Evolutionary conservation across 2,329 filamentous ascomycete genomes (phyloP).

Genomic region (Cryphonectria parasitica): DNA sequence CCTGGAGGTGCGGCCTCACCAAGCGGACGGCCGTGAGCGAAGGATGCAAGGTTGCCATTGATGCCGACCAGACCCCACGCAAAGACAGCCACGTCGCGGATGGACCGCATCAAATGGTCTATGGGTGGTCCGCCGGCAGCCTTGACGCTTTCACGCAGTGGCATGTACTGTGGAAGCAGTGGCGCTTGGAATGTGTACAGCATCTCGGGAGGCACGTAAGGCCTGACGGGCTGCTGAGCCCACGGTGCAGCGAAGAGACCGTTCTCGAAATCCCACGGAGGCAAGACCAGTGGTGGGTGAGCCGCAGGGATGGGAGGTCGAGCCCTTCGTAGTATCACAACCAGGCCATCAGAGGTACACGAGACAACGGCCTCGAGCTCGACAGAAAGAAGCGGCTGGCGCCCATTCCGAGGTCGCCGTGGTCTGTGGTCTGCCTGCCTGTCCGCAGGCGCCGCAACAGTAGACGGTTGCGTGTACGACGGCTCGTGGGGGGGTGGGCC

Average conservation of each 20-base stretch:
- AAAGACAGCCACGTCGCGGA: conserved; percentile 85
- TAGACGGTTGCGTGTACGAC: conserved; percentile 1
- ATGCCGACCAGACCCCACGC: conserved; percentile 82
- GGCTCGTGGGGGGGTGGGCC: conserved; percentile 7
- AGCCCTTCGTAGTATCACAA: conserved; percentile 77
- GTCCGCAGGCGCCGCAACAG: conserved; percentile 5
- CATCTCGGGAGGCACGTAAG: conserved; percentile 47
- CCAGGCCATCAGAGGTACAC: conserved; percentile 84
- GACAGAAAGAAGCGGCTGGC: conserved; percentile 49
- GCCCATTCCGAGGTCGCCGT: conserved; percentile 26
- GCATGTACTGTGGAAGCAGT: conserved; percentile 50
- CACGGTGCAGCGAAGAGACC: conserved; percentile 81
- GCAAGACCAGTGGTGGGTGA: conserved; percentile 49
- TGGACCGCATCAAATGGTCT: conserved; percentile 75
- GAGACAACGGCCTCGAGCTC: conserved; percentile 91
- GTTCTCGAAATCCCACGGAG: conserved; percentile 53
- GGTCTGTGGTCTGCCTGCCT: conserved; percentile 11
- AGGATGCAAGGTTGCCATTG: conserved; percentile 72
- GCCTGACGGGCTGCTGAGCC: conserved; percentile 68
- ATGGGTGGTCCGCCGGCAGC: conserved; percentile 56
- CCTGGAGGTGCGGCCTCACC: conserved; percentile 67
- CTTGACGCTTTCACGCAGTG: conserved; percentile 48
- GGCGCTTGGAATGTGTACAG: conserved; percentile 50
- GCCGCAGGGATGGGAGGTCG: conserved; percentile 68
- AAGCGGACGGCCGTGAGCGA: conserved; percentile 62